Base-by-base conservation (phyloP, 2,329 filamentous ascomycete species). In the Microdochium nivale region DNA sequence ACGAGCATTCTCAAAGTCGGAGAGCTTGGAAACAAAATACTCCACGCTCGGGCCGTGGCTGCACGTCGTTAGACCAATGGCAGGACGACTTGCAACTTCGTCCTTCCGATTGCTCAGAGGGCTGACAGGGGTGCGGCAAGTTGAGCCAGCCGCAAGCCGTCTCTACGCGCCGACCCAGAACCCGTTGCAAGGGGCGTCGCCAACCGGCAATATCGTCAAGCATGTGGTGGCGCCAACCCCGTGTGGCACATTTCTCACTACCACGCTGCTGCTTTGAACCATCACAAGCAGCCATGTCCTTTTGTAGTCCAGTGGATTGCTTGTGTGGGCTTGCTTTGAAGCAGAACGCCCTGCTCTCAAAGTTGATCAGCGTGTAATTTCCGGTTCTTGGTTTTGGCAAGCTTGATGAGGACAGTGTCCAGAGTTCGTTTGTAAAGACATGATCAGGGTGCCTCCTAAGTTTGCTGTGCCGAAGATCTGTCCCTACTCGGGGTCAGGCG, bases 151-250 rank as follows among this genome's bases (percentile, higher is more conserved):
- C 66, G 67, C 65, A 70, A 70, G 67, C 67, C 67, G 69, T 67
- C 63, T 68, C 74, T 80, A 80, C 71, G 76, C 77, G 77, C 77
- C 76, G 63, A 56, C 62, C 62, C 58, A 56, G 59, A 61, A 58
- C 58, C n/a, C 57, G 65, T 58, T 63, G 65, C 73, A 70, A 65
- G 73, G 71, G 67, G 71, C 58, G 54, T 52, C 51, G 47, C 43
- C 54, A 50, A 40, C 50, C 52, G 51, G 40, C 35, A 52, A 52
- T 50, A 48, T 54, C 53, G 53, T 48, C 25, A 48, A 25, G 25
- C 48, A n/a, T 24, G 24, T n/a, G 27, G 40, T 40, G 25, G 35
- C 25, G 27, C 50, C 40, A 23, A 23, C 13, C n/a, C 16, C 11
- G 35, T n/a, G 19, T 23, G 19, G 40, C 21, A 44, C 40, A 23